Conservation (phyloP, 371 early-diverging fungal species). For the Scutellospora calospora region DNA sequence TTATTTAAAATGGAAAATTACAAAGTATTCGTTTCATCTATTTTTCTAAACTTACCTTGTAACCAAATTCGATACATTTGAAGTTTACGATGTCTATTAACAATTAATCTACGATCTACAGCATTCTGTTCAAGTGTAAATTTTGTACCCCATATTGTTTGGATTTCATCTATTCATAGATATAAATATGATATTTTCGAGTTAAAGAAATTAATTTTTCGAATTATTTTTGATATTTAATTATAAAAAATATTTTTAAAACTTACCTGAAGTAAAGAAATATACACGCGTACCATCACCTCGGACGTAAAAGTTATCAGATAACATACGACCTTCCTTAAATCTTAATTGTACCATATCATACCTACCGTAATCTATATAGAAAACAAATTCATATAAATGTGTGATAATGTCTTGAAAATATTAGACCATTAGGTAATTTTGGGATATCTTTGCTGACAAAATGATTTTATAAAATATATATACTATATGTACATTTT, state of each 20-base stretch:
- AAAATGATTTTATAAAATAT: no score
- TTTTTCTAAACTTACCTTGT: constrained; percentile 93
- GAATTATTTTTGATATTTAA: no score
- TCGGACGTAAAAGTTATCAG: constrained; percentile 88
- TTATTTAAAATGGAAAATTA: no score
- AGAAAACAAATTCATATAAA: neutral
- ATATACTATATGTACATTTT: no score
- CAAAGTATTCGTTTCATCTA: no score
- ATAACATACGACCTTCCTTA: constrained; percentile 78
- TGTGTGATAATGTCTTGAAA: neutral
- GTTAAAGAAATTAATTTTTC: neutral
- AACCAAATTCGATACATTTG: constrained; percentile 99
- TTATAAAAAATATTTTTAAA: neutral
- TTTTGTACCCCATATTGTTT: constrained; percentile 60
- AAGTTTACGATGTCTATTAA: constrained; percentile 90
- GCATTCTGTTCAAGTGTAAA: constrained; percentile 88
- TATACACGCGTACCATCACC: constrained; percentile 86
- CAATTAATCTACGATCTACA: constrained; percentile 92
- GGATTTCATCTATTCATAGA: constrained; percentile 56
- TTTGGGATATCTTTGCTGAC: neutral
- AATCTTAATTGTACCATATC: constrained; percentile 93
- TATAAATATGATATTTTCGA: neutral
- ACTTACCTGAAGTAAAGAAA: constrained; percentile 47
- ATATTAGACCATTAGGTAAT: no score
- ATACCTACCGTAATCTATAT: constrained; percentile 83